Percentiles rank a stretch among this genome's conserved stretches.
Conservation (phyloP, 1,284 basidiomycete genomes). For the Trichosporon sp. region DNA sequence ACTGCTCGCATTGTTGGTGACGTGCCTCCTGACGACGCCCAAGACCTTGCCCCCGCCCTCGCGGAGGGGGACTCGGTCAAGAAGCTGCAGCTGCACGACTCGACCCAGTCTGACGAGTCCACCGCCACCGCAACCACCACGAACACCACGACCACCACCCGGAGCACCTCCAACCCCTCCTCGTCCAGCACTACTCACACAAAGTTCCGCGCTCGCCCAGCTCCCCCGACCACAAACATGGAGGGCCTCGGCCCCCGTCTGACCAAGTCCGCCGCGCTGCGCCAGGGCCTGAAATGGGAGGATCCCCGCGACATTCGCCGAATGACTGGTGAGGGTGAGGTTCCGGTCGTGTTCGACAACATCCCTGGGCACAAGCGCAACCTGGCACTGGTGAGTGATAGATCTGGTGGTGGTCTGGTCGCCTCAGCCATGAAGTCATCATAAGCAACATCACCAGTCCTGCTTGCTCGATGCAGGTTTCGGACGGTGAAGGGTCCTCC, state of each 20-base stretch:
- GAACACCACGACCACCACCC: neutral
- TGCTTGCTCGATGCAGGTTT: neutral
- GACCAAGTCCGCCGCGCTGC: constrained; percentile 34
- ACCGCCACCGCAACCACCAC: constrained; percentile 2
- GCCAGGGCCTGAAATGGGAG: constrained; percentile 37
- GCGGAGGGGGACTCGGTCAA: neutral
- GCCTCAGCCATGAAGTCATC: neutral
- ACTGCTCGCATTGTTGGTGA: neutral
- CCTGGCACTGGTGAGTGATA: constrained; percentile 26
- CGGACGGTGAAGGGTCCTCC: neutral
- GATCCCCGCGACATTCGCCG: constrained; percentile 19
- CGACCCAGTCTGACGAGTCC: constrained; percentile 1
- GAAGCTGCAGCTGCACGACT: constrained; percentile 1
- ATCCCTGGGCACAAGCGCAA: constrained; percentile 34
- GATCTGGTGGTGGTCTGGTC: neutral
- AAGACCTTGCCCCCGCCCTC: neutral
- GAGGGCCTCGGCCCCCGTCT: constrained; percentile 33
- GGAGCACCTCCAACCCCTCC: neutral
- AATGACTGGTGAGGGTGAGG: constrained; percentile 9
- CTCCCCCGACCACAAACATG: constrained; percentile 18
- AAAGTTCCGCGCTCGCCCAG: constrained; percentile 30
- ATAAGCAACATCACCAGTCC: neutral
- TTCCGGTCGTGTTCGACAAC: constrained; percentile 20
- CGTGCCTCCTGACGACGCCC: neutral
- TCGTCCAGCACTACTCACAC: neutral